phyloP scores from a whole-genome alignment of 1,284 basidiomycete genomes.

The Thelephora terrestris region DNA sequence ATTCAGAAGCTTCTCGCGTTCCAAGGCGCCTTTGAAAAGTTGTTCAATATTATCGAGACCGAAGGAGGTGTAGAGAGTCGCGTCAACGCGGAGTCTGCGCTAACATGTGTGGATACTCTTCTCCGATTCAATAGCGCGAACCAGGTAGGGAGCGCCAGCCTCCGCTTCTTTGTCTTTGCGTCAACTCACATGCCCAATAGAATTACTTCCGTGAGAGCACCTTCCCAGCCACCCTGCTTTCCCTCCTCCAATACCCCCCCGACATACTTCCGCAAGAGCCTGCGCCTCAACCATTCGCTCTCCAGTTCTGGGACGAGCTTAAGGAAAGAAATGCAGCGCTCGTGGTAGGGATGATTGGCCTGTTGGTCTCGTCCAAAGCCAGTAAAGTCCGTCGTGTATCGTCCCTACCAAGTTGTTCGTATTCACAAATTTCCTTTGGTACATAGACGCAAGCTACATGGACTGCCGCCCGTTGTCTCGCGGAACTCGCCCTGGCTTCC shows the following conservation, averaged over 20 bases:
- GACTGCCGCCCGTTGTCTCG: slow-evolving; percentile 72
- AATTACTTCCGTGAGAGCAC: slow-evolving; percentile 95
- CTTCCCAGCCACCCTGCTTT: slow-evolving; percentile 81
- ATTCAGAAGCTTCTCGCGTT: slow-evolving; percentile 97
- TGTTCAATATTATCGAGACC: slow-evolving; percentile 80
- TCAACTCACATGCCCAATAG: slow-evolving; percentile 32
- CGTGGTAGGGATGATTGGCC: slow-evolving; percentile 71
- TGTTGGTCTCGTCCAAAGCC: slow-evolving; percentile 66
- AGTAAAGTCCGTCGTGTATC: slow-evolving; percentile 41
- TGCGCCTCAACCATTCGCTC: slow-evolving; percentile 84
- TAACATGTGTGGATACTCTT: slow-evolving; percentile 78
- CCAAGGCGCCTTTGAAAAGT: slow-evolving; percentile 92
- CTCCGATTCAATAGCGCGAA: slow-evolving; percentile 93
- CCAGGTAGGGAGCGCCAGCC: slow-evolving; percentile 48
- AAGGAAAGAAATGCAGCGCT: slow-evolving; percentile 74
- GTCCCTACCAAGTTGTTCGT: not conserved
- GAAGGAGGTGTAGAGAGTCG: slow-evolving; percentile 94
- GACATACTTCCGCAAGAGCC: slow-evolving; percentile 51
- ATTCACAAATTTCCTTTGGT: not conserved
- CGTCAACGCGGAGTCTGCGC: slow-evolving; percentile 77
- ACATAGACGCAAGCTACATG: slow-evolving; percentile 47
- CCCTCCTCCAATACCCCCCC: slow-evolving; percentile 83
- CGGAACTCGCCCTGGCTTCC: slow-evolving; percentile 84
- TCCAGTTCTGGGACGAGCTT: slow-evolving; percentile 89
- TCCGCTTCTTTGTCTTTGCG: slow-evolving; percentile 4